Conservation (phyloP, 1,284 basidiomycete species). For the Leccinum proximum region DNA sequence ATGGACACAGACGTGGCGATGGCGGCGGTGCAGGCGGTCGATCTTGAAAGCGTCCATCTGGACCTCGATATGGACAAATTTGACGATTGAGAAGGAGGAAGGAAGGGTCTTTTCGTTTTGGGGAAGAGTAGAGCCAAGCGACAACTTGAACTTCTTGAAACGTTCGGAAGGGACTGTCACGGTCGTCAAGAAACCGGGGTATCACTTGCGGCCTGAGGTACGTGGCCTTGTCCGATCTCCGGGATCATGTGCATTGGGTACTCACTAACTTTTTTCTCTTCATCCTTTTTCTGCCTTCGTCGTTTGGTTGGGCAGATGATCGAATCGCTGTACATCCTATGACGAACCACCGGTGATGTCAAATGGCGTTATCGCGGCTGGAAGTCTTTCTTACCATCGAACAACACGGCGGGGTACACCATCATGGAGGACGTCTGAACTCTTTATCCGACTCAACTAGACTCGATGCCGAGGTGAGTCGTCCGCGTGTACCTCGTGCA, state of each 20-base stretch:
- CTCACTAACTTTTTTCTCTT: neutral
- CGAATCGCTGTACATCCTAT: slow-evolving; percentile 67
- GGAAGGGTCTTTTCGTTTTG: too few relatives aligned
- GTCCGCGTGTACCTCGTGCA: neutral
- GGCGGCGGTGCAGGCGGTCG: too few relatives aligned
- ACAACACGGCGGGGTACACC: slow-evolving; percentile 51
- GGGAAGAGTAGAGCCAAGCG: slow-evolving; percentile 17
- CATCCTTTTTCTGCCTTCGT: neutral
- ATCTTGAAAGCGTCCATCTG: too few relatives aligned
- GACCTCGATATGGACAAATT: too few relatives aligned
- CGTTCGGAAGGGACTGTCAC: slow-evolving; percentile 31
- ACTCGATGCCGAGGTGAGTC: slow-evolving; percentile 14
- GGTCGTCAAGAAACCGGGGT: slow-evolving; percentile 36
- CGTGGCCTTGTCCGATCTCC: slow-evolving; percentile 9
- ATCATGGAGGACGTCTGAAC: slow-evolving; percentile 46
- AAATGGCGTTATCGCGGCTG: slow-evolving; percentile 78
- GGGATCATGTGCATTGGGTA: neutral
- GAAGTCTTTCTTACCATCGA: slow-evolving; percentile 73
- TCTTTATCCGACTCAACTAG: slow-evolving; percentile 20
- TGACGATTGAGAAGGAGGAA: too few relatives aligned
- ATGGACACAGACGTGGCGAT: too few relatives aligned
- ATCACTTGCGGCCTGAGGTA: slow-evolving; percentile 66
- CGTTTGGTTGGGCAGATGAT: slow-evolving; percentile 44
- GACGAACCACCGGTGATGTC: slow-evolving; percentile 64
- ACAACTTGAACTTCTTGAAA: too few relatives aligned